Evolutionary conservation across 2,329 filamentous ascomycete genomes (phyloP), one percentile per base, ranked within the genome.

Genomic region (Claviceps sorghi): DNA sequence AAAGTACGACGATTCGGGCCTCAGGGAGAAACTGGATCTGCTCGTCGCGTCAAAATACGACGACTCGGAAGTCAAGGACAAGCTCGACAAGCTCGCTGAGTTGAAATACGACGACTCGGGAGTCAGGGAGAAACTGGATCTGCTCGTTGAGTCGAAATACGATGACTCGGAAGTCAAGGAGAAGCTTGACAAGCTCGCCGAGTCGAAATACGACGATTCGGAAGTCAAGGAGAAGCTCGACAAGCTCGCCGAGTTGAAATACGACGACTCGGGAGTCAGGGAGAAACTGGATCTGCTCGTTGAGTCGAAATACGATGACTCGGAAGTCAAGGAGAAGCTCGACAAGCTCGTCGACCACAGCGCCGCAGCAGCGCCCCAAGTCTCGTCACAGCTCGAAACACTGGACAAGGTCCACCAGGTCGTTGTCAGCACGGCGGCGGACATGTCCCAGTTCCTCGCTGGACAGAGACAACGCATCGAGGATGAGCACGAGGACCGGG

Each of bases 361-460:
- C 34, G 74, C 80, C 29, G 76, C 79, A 21, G 78, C 86, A 0
- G 78, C 42, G 21, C 42, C 78, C 50, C 83, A 88, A 62, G 81
- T 86, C 1, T 79, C 88, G 38, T 74, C 77, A 5, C 87, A 90
- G 59, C 78, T 96, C 46, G 84, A 86, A 56, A 86, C 87, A 26
- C 77, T 98, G 5, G 88, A 96, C 58, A 80, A 89, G 65, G 93
- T 97, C 49, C 88, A 96, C 61, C 78, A 86, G 57, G 86, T 95
- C 59, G 88, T 98, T 53, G 80, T 88, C 64, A 77, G 82, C 54
- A 95, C 88, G 1, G 89, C 91, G 1, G 80, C 82, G 21, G 88
- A 94, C 62, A 83, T 98, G 52, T 84, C 85, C 2, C 80, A 84
- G 43, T 95, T 96, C 64, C 78, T 97, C 21, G 78, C 83, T 2